Percentiles rank a stretch among this genome's conserved stretches.
These are phyloP conservation scores for Tolypocladium ovalisporum DNA, from an alignment of 2,329 filamentous ascomycete genomes.

Conservation along the genomic window DNA sequence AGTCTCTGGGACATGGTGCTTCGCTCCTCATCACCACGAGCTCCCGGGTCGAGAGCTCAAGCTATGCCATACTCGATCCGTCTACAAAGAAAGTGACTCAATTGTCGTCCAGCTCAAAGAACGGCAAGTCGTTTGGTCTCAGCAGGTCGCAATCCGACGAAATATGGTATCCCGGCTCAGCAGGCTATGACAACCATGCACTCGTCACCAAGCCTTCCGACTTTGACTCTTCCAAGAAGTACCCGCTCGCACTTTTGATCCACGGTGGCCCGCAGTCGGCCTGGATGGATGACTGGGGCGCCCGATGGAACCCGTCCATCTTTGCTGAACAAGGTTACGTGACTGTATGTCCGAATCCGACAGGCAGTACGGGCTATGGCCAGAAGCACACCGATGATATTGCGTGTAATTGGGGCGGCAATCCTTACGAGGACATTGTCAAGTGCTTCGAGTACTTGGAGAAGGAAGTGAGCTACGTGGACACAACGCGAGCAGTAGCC, in stretches of 20 bases:
- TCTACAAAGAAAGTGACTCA: slow-evolving; percentile 22
- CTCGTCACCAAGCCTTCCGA: slow-evolving; percentile 53
- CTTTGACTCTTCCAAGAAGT: slow-evolving; percentile 61
- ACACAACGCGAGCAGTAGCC: slow-evolving; percentile 59
- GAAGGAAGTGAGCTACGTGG: slow-evolving; percentile 54
- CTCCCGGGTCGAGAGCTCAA: slow-evolving; percentile 62
- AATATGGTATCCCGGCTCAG: slow-evolving; percentile 58
- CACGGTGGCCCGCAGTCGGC: slow-evolving; percentile 76
- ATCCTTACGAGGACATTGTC: slow-evolving; percentile 74
- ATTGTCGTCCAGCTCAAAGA: slow-evolving; percentile 54
- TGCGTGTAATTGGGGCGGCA: slow-evolving; percentile 69
- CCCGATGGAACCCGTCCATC: slow-evolving; percentile 75
- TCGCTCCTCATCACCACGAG: slow-evolving; percentile 54
- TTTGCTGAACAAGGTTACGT: slow-evolving; percentile 85
- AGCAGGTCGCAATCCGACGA: slow-evolving; percentile 52
- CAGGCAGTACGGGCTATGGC: slow-evolving; percentile 73
- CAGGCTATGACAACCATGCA: slow-evolving; percentile 56
- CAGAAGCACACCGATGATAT: slow-evolving; percentile 70
- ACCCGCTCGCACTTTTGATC: slow-evolving; percentile 69
- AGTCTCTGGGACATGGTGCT: slow-evolving; percentile 34
- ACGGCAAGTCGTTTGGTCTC: slow-evolving; percentile 57
- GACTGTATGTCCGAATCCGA: slow-evolving; percentile 72
- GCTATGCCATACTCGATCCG: slow-evolving; percentile 51
- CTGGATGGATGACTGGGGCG: slow-evolving; percentile 68
- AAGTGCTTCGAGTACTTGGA: slow-evolving; percentile 66